Base-by-base conservation (phyloP, 805 yeast genomes). In the Ogataea kodamae region DNA sequence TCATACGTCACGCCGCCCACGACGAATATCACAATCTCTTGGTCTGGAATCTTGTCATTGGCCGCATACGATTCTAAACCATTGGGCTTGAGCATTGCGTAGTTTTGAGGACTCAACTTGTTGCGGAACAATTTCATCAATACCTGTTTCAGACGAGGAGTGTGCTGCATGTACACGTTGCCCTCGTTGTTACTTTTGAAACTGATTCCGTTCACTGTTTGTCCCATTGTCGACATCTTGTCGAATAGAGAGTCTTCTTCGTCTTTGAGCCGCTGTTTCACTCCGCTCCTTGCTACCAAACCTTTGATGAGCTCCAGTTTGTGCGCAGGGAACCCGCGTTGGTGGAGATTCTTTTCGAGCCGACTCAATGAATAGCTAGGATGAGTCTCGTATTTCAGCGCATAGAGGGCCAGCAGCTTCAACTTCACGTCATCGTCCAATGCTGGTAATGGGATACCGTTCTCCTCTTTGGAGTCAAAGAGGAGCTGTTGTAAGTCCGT, bases 1-100 rank as follows among this genome's bases (percentile, higher is more conserved):
- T 90, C 97, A 54, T 76, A 87, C 1, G 97, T 90, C 2, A 74
- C 81, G 10, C 98, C 98, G 5, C 97, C 97, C 32, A 86, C 76
- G 33, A 83, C 61, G 52, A 78, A 84, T 1, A 84, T 64, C 3
- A 84, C 69, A n/a, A 84, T 64, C 47, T 83, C 89, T 48, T 80
- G 84, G 1, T 73, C 67, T 17, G 66, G 63, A 18, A 64, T 63
- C 21, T 43, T 43, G 23, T 46, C 54, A 14, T 34, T 29, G 9
- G 37, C 37, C 12, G 37, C 13, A 28, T 25, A 34, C 9, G 45
- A 15, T 21, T 43, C 40, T 20, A 40, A 18, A 8, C 46, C 49
- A 22, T 31, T 48, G 33, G 36, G 50, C 25, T 43, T 46, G 23
- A 46, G 18, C 9, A 40, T 29, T 5, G 52, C 45, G 28, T 44